Base-by-base conservation (phyloP, 1,139 yeast genomes). In the Taiozyma onychis region DNA sequence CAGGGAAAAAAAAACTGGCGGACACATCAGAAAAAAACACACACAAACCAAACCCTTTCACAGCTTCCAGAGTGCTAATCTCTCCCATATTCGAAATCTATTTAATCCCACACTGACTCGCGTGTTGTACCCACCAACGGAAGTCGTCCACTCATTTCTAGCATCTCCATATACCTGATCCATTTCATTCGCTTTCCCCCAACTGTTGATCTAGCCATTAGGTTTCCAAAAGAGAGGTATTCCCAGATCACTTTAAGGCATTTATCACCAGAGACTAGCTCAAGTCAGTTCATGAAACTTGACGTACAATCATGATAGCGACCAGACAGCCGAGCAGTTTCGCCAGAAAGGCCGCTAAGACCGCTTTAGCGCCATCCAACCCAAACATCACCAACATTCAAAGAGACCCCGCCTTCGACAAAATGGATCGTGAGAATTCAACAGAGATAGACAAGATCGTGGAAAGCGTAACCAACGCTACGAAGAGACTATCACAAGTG, bases 401-500 rank as follows among this genome's bases (percentile, higher is more conserved):
- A 30, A 30, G 37, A 7, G 46, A 47, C 32, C 43, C 30, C 28
- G 14, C 42, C 21, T 9, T 34, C 3, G 28, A 46, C 18, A 26
- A 11, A 16, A n/a, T 41, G 13, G 47, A 43, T 3, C 34, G 45
- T 32, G 52, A 47, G 9, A 39, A 42, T 30, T 48, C 49, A 11
- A 54, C 55, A 16, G 66, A 67, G 53, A 54, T 66, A 14, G 69
- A 67, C 48, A 59, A 63, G 37, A 68, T 67, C 27, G 70, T 67
- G 6, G 67, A 65, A 47, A 66, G 69, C 24, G 85, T 78, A 44
- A 80, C 83, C 44, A 80, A 79, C 60, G 88, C 85, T 43, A 78
- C 83, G 44, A 82, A 82, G 58, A 66, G 88, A 49, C 70, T 83
- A 45, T 80, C 87, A 14, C 87, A 81, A 63, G 78, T 79, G 30